phyloP scores from a whole-genome alignment of 352 stramenopile genomes.

The Globisporangium middletonii region DNA sequence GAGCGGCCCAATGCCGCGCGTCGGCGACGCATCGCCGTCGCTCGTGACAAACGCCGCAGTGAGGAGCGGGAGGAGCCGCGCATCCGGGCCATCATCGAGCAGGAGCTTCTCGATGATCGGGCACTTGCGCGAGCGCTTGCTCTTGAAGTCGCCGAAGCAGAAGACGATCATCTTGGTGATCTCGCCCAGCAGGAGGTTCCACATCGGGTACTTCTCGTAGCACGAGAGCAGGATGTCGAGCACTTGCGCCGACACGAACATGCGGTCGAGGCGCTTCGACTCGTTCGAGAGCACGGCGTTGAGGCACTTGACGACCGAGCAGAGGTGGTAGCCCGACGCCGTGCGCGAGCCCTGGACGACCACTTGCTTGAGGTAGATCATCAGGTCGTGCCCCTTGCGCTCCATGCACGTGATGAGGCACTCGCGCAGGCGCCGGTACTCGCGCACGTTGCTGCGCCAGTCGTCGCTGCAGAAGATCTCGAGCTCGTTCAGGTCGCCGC shows the following conservation, averaged over 20 bases:
- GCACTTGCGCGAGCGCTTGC: constrained; percentile 75
- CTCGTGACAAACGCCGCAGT: constrained; percentile 37
- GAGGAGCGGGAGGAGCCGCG: constrained; percentile 49
- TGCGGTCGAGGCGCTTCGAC: constrained; percentile 75
- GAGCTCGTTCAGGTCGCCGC: constrained; percentile 72
- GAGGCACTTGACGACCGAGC: constrained; percentile 69
- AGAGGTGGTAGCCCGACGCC: constrained; percentile 68
- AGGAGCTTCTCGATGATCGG: constrained; percentile 72
- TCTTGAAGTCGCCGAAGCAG: constrained; percentile 82
- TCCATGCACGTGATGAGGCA: constrained; percentile 82
- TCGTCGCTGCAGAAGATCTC: constrained; percentile 88
- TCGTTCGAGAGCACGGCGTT: constrained; percentile 72
- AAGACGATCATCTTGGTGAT: constrained; percentile 86
- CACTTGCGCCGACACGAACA: constrained; percentile 74
- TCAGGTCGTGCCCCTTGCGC: constrained; percentile 68
- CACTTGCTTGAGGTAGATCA: constrained; percentile 80
- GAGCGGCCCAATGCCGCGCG: constrained; percentile 9
- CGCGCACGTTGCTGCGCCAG: constrained; percentile 83
- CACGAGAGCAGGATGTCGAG: constrained; percentile 65
- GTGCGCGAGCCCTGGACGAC: constrained; percentile 54
- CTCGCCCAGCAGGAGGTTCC: constrained; percentile 67
- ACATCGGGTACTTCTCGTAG: constrained; percentile 80
- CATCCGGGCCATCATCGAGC: constrained; percentile 42
- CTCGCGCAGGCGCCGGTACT: constrained; percentile 72
- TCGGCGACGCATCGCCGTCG: background rate